Conservation (phyloP, 306 rosid genomes). For the Vicia villosa region DNA sequence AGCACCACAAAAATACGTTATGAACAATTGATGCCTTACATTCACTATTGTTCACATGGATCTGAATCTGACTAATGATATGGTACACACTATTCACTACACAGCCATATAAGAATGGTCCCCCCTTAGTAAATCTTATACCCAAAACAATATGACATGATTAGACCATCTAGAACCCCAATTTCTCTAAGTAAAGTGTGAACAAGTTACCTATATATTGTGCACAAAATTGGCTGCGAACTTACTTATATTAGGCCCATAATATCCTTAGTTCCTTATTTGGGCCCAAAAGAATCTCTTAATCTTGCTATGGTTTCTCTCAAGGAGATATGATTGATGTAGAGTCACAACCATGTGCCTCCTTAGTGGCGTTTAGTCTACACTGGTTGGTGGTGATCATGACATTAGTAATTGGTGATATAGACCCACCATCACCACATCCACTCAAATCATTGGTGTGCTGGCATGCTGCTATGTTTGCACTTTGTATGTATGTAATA, state of each 20-base stretch:
- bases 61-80: conserved; percentile 27
- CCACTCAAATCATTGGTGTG: conserved; percentile 33
- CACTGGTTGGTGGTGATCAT: conserved; percentile 55
- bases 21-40: conserved; percentile 26
- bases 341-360: conserved; percentile 53
- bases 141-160: conserved; percentile 40
- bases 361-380: conserved; percentile 42
- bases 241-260: conserved; percentile 49
- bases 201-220: conserved; percentile 37
- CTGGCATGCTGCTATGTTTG: conserved; percentile 33
- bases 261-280: conserved; percentile 44
- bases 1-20: neutral
- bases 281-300: conserved; percentile 59
- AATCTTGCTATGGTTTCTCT: conserved; percentile 36
- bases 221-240: conserved; percentile 31
- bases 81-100: conserved; percentile 45
- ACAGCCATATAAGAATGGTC: conserved; percentile 54
- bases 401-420: conserved; percentile 34
- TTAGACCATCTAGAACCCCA: conserved; percentile 44
- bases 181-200: conserved; percentile 23
- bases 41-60: conserved; percentile 43
- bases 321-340: conserved; percentile 15
- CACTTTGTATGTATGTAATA: conserved; percentile 33
- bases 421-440: conserved; percentile 59
- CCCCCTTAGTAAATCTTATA: conserved; percentile 48